These are phyloP conservation scores for Achlya hypogyna DNA, from an alignment of 352 stramenopile genomes.

Conservation along the genomic window DNA sequence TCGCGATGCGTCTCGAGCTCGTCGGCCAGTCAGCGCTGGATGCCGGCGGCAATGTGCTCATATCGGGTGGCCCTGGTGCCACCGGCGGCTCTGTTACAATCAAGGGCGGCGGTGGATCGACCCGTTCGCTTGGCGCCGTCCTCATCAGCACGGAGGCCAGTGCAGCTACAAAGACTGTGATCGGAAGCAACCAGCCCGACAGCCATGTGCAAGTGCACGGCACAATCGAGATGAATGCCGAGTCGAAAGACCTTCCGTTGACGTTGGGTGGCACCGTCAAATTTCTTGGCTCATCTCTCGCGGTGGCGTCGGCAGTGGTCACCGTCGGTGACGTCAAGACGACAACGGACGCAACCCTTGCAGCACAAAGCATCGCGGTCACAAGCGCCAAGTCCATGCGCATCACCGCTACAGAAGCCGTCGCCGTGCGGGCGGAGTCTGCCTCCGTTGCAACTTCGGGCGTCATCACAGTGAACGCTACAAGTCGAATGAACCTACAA, in stretches of 20 bases:
- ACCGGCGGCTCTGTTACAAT: slow-evolving; percentile 43
- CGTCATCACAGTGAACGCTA: not conserved
- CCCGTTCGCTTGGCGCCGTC: slow-evolving; percentile 25
- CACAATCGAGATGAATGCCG: not conserved
- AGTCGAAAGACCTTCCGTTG: not conserved
- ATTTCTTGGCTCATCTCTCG: not conserved
- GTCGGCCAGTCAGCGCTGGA: slow-evolving; percentile 42
- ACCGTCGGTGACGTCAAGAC: slow-evolving; percentile 17
- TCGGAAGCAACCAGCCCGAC: not conserved
- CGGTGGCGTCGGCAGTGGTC: slow-evolving; percentile 19
- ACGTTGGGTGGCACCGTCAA: not conserved
- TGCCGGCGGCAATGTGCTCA: slow-evolving; percentile 40
- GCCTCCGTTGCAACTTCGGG: not conserved
- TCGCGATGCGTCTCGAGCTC: slow-evolving; percentile 36
- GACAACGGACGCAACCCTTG: slow-evolving; percentile 11
- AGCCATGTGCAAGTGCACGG: not conserved
- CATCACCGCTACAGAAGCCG: not conserved
- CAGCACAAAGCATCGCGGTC: not conserved
- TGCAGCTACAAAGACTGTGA: slow-evolving; percentile 27
- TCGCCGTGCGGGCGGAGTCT: not conserved
- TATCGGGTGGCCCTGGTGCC: slow-evolving; percentile 43
- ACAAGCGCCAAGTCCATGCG: not conserved
- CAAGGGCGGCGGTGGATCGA: slow-evolving; percentile 28
- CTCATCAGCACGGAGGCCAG: slow-evolving; percentile 45
- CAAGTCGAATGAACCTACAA: not conserved